These are phyloP conservation scores for Candida berthetii DNA, from an alignment of 805 yeast genomes.

Conservation along the genomic window DNA sequence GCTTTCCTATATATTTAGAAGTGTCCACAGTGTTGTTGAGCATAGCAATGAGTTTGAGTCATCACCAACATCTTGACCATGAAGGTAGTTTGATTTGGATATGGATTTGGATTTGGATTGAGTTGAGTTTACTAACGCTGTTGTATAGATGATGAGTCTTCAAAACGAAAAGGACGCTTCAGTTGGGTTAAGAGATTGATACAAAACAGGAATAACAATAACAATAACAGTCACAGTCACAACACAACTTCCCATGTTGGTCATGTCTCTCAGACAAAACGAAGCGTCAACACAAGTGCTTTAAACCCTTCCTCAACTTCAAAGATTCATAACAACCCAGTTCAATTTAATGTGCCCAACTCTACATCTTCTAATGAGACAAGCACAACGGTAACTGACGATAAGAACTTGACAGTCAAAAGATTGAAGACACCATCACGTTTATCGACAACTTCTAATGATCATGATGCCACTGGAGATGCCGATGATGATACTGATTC, in stretches of 20 bases:
- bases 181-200: conserved; percentile 13
- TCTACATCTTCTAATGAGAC: background rate
- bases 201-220: conserved; percentile 4
- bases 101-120: too few relatives aligned
- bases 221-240: background rate
- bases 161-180: conserved; percentile 6
- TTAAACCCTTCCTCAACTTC: too few relatives aligned
- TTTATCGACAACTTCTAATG: background rate
- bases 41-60: too few relatives aligned
- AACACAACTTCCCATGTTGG: background rate
- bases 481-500: background rate
- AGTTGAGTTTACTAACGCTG: background rate
- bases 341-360: too few relatives aligned
- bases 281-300: background rate
- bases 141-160: background rate
- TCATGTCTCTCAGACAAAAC: background rate
- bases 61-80: too few relatives aligned
- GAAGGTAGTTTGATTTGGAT: too few relatives aligned
- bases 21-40: too few relatives aligned
- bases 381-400: background rate
- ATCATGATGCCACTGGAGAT: too few relatives aligned
- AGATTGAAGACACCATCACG: background rate
- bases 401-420: background rate
- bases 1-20: too few relatives aligned
- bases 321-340: too few relatives aligned